Conservation (phyloP, 345 rosid genomes). For the Salix brachista region DNA sequence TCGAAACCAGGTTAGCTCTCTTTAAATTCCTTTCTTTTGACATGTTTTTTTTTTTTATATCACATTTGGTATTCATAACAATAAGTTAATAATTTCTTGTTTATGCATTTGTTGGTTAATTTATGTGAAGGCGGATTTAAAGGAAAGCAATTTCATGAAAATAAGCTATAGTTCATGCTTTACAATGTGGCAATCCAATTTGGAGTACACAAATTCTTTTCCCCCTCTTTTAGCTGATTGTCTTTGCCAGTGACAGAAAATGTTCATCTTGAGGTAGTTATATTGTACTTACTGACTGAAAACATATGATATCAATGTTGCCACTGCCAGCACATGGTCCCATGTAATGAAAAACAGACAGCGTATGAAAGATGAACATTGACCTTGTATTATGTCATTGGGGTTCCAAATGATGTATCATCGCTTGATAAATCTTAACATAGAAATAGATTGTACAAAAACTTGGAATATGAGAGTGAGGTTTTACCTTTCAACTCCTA, state of each 20-base stretch:
- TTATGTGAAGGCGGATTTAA: not conserved
- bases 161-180: not conserved
- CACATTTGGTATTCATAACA: not conserved
- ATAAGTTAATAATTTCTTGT: not conserved
- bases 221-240: not conserved
- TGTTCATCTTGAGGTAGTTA: not conserved
- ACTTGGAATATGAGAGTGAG: not conserved
- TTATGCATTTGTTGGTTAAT: not conserved
- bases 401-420: not conserved
- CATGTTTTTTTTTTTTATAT: not conserved
- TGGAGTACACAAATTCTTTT: not conserved
- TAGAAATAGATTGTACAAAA: not conserved
- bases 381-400: not conserved
- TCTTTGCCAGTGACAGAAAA: not conserved
- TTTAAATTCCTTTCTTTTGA: not conserved
- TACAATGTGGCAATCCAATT: not conserved
- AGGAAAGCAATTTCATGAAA: not conserved
- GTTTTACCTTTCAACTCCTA: not conserved
- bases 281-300: not conserved
- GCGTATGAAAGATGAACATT: not conserved
- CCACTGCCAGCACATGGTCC: not conserved
- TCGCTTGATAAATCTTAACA: not conserved
- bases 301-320: not conserved
- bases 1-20: slow-evolving; percentile 56
- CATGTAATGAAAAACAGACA: not conserved